These are phyloP conservation scores for Sporothrix brasiliensis DNA, from an alignment of 2,329 filamentous ascomycete species.

Conservation along the genomic window DNA sequence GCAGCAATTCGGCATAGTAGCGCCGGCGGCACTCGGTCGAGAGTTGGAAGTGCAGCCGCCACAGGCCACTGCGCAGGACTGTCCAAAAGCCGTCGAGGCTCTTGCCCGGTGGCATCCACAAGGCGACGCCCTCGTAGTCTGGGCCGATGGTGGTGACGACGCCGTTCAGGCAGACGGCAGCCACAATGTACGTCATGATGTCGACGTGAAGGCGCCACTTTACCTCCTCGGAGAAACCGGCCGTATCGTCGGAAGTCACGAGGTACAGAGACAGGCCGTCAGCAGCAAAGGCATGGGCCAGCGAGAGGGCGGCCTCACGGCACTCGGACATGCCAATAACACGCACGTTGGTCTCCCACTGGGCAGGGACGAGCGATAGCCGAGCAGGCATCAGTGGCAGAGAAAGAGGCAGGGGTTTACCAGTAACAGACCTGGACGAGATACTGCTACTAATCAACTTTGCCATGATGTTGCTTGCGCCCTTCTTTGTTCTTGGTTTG, in stretches of 20 bases:
- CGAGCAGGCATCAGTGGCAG: background rate
- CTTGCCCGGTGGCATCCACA: slow-evolving; percentile 78
- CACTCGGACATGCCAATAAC: slow-evolving; percentile 67
- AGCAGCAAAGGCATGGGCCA: slow-evolving; percentile 75
- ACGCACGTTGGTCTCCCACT: slow-evolving; percentile 62
- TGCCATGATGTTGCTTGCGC: slow-evolving; percentile 48
- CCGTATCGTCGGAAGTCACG: slow-evolving; percentile 62
- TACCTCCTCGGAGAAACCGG: slow-evolving; percentile 62
- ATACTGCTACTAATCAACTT: slow-evolving; percentile 42
- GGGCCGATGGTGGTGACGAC: slow-evolving; percentile 73
- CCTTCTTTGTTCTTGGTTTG: background rate
- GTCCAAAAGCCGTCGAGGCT: slow-evolving; percentile 75
- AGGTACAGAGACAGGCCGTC: slow-evolving; percentile 77
- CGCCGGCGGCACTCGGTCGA: slow-evolving; percentile 70
- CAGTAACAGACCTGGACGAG: slow-evolving; percentile 13
- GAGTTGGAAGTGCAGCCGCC: slow-evolving; percentile 75
- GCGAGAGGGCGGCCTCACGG: slow-evolving; percentile 68
- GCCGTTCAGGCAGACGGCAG: slow-evolving; percentile 73
- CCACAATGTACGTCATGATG: slow-evolving; percentile 76
- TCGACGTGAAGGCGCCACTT: slow-evolving; percentile 77
- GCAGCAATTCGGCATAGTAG: slow-evolving; percentile 77
- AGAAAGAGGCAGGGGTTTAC: background rate
- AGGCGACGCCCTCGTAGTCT: slow-evolving; percentile 74
- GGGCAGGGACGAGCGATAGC: slow-evolving; percentile 54
- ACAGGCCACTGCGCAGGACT: slow-evolving; percentile 73